These are phyloP conservation scores for Lachnellula suecica DNA, from an alignment of 2,329 filamentous ascomycete species.

Conservation along the genomic window DNA sequence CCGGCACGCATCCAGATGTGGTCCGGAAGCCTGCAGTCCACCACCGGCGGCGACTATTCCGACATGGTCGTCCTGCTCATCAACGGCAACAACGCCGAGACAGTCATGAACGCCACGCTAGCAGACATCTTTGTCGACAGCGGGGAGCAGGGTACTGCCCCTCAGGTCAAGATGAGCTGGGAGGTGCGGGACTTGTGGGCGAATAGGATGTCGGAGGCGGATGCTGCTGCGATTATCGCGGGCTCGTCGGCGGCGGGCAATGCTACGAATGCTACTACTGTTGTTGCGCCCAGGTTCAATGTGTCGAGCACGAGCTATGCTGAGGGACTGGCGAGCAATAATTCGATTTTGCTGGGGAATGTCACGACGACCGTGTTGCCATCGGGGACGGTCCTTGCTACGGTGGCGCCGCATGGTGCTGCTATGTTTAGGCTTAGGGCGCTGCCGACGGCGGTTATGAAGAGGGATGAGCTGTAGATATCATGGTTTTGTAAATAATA, in stretches of 20 bases:
- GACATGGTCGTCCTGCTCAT: conserved; percentile 46
- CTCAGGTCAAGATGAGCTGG: conserved; percentile 44
- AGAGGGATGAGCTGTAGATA: conserved; percentile 43
- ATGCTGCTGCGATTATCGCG: conserved; percentile 44
- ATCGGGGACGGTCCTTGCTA: conserved; percentile 41
- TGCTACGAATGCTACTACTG: conserved; percentile 31
- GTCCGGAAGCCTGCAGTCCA: conserved; percentile 41
- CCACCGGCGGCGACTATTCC: conserved; percentile 42
- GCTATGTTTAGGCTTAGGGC: conserved; percentile 47
- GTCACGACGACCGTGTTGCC: conserved; percentile 42
- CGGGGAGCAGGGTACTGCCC: conserved; percentile 41
- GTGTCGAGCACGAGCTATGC: conserved; percentile 47
- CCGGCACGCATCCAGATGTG: conserved; percentile 51
- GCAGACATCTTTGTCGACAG: conserved; percentile 52
- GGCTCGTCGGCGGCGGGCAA: conserved; percentile 36
- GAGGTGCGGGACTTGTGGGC: conserved; percentile 56
- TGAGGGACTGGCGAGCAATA: conserved; percentile 42
- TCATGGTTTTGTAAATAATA: background rate
- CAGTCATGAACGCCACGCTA: conserved; percentile 49
- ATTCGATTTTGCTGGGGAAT: conserved; percentile 46
- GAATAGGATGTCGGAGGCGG: conserved; percentile 48
- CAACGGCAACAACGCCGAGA: conserved; percentile 44
- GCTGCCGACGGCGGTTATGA: conserved; percentile 30
- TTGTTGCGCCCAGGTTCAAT: conserved; percentile 42
- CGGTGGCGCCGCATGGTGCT: conserved; percentile 48